These are phyloP conservation scores for Closterium sp. DNA, from an alignment of 139 green algal genomes.

Conservation along the genomic window DNA sequence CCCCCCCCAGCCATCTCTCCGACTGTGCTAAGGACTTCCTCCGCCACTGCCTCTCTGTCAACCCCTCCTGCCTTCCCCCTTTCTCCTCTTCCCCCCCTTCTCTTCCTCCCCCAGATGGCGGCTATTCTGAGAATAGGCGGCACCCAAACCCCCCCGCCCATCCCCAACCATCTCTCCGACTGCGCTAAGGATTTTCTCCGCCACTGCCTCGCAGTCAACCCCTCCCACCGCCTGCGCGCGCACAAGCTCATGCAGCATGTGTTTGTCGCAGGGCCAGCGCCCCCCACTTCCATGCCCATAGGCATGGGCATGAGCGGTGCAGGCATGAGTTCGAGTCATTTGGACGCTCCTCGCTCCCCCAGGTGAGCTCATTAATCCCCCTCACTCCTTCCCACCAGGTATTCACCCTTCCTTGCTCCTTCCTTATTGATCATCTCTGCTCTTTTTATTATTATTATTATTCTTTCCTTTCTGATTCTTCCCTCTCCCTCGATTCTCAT, in stretches of 20 bases:
- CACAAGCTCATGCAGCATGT: slow-evolving; percentile 22
- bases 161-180: slow-evolving; percentile 57
- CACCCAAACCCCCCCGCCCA: too few relatives aligned
- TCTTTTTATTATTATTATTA: background rate
- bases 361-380: background rate
- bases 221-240: background rate
- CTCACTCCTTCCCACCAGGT: background rate
- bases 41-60: too few relatives aligned
- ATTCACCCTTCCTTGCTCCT: background rate
- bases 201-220: slow-evolving; percentile 73
- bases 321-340: background rate
- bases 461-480: background rate
- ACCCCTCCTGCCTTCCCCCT: too few relatives aligned
- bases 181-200: slow-evolving; percentile 85
- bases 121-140: too few relatives aligned
- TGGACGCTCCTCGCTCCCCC: background rate
- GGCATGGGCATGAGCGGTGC: too few relatives aligned
- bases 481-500: background rate
- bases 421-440: background rate
- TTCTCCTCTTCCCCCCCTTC: too few relatives aligned
- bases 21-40: too few relatives aligned
- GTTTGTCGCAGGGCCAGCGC: slow-evolving; percentile 6
- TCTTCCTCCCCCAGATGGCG: too few relatives aligned
- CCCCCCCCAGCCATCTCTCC: too few relatives aligned
- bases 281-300: background rate